These are phyloP conservation scores for Bipolaris victoriae DNA, from an alignment of 2,329 filamentous ascomycete species.

Conservation along the genomic window DNA sequence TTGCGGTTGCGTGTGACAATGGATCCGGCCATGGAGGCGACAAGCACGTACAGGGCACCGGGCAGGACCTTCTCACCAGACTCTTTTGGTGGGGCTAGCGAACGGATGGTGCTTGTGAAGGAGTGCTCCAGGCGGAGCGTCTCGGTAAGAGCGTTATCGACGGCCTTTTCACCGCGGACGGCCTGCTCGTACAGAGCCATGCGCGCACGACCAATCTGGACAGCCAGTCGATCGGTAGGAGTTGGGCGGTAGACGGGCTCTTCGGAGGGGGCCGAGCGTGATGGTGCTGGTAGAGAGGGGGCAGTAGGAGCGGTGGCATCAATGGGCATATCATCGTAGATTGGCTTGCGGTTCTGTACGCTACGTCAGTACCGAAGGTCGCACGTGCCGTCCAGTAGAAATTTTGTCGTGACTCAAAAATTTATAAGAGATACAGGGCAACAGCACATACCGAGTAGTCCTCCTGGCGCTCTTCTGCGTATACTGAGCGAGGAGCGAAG, in stretches of 20 bases:
- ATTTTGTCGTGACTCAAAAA: neutral
- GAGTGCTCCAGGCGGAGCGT: slow-evolving; percentile 85
- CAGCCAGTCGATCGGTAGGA: slow-evolving; percentile 87
- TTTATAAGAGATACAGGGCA: neutral
- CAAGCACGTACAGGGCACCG: slow-evolving; percentile 87
- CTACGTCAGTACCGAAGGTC: neutral
- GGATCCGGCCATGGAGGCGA: slow-evolving; percentile 91
- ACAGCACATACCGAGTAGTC: slow-evolving; percentile 28
- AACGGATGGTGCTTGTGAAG: slow-evolving; percentile 88
- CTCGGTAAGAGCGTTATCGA: slow-evolving; percentile 81
- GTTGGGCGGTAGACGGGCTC: slow-evolving; percentile 61
- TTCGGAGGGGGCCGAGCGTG: slow-evolving; percentile 36
- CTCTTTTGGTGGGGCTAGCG: slow-evolving; percentile 82
- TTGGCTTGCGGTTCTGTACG: slow-evolving; percentile 61
- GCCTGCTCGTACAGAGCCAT: slow-evolving; percentile 80
- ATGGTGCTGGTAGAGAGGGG: slow-evolving; percentile 42
- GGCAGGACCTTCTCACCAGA: slow-evolving; percentile 89
- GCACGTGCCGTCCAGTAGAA: neutral
- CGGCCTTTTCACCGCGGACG: slow-evolving; percentile 74
- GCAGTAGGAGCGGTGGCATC: slow-evolving; percentile 48
- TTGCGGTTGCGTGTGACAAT: slow-evolving; percentile 90
- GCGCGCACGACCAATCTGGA: slow-evolving; percentile 79
- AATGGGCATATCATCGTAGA: slow-evolving; percentile 72
- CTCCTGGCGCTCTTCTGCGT: slow-evolving; percentile 55
- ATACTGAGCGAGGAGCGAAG: slow-evolving; percentile 55